A percentile compares a stretch with the other conserved stretches of the same genome.
Evolutionary conservation across 1,284 basidiomycete genomes (phyloP).

Genomic region (Ceratobasidium sp.): DNA sequence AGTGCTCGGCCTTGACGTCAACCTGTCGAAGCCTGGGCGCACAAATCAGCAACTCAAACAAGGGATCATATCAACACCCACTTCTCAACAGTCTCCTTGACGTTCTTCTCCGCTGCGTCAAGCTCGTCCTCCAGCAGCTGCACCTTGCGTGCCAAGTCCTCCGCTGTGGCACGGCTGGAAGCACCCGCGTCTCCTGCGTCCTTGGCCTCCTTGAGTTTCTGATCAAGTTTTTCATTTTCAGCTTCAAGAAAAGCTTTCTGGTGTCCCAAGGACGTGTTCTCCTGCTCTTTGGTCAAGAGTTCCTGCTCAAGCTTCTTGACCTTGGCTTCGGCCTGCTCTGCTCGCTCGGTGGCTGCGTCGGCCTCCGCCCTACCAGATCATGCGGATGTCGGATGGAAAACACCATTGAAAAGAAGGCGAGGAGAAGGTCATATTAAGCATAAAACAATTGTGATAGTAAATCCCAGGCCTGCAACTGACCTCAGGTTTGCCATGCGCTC

Average conservation of each 20-base stretch:
- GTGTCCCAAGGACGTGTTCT: slow-evolving; percentile 85
- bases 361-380: slow-evolving; percentile 81
- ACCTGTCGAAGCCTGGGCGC: slow-evolving; percentile 87
- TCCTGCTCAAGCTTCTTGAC: slow-evolving; percentile 86
- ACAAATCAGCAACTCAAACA: slow-evolving; percentile 46
- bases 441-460: background rate
- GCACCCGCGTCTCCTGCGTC: slow-evolving; percentile 76
- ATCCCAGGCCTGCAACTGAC: slow-evolving; percentile 6
- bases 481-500: slow-evolving; percentile 16
- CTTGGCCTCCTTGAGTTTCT: slow-evolving; percentile 79
- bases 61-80: slow-evolving; percentile 60
- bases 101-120: slow-evolving; percentile 94
- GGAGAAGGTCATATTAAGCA: background rate
- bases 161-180: slow-evolving; percentile 76
- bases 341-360: slow-evolving; percentile 80
- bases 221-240: slow-evolving; percentile 82
- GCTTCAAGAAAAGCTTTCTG: slow-evolving; percentile 75
- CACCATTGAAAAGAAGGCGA: background rate
- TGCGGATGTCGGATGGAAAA: background rate
- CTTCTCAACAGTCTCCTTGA: slow-evolving; percentile 98
- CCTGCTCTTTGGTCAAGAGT: slow-evolving; percentile 87
- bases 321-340: slow-evolving; percentile 86
- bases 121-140: slow-evolving; percentile 95
- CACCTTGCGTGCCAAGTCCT: slow-evolving; percentile 86
- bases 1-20: slow-evolving; percentile 99